Percentiles rank a stretch among this genome's conserved stretches.
Conservation (phyloP, 2,329 filamentous ascomycete genomes). For the Fusarium phyllophilum region DNA sequence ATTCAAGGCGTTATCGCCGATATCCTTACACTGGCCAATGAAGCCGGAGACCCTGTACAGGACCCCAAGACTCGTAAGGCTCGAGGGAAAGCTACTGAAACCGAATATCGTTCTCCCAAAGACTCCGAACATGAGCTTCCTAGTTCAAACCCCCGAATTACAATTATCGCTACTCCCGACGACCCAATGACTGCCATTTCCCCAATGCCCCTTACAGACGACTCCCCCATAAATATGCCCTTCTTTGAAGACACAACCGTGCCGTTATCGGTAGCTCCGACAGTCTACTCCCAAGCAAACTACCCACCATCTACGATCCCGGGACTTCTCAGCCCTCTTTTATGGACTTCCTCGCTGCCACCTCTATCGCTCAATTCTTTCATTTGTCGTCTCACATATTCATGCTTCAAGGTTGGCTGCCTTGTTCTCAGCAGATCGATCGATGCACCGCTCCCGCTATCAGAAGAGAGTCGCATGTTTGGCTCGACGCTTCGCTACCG, state of each 20-base stretch:
- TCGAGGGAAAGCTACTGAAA: neutral
- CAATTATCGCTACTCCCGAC: too few species aligned
- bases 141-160: neutral
- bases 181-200: too few species aligned
- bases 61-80: neutral
- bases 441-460: neutral
- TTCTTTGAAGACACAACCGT: neutral
- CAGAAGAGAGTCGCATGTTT: constrained; percentile 2
- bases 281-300: neutral
- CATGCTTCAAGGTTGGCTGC: neutral
- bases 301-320: neutral
- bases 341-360: neutral
- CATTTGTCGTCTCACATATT: neutral
- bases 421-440: neutral
- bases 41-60: neutral
- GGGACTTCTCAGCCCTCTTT: neutral
- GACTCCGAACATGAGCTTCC: neutral
- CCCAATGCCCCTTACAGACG: neutral
- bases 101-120: neutral
- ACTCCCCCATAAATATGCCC: too few species aligned
- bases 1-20: neutral
- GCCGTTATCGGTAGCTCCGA: neutral
- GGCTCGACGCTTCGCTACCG: neutral
- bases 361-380: neutral
- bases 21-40: neutral